These are phyloP conservation scores for Rhytidhysteron rufulum DNA, from an alignment of 2,329 filamentous ascomycete genomes.

Conservation along the genomic window DNA sequence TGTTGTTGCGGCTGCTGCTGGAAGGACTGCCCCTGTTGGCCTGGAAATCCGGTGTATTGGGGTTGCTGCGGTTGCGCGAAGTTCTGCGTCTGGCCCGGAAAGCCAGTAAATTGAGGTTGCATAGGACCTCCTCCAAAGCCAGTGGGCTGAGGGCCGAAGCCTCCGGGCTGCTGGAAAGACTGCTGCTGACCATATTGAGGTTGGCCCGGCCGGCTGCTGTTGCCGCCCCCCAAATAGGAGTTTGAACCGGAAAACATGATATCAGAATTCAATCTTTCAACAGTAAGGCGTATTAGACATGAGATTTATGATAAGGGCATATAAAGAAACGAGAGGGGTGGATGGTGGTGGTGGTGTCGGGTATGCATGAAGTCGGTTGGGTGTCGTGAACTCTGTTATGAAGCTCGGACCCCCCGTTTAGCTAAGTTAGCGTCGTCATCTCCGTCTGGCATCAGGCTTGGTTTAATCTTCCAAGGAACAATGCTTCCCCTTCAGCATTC, in stretches of 20 bases:
- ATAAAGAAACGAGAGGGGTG: not conserved
- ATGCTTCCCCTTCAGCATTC: too few species aligned
- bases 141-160: conserved; percentile 51
- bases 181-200: conserved; percentile 46
- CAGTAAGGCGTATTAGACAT: too few species aligned
- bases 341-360: not conserved
- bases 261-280: conserved; percentile 10
- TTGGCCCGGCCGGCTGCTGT: conserved; percentile 66
- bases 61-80: conserved; percentile 27
- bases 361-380: not conserved
- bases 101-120: conserved; percentile 65
- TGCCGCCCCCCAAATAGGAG: conserved; percentile 76
- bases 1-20: conserved; percentile 42
- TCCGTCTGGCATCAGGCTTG: not conserved
- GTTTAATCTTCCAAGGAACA: not conserved
- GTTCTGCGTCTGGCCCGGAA: conserved; percentile 42
- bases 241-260: conserved; percentile 88
- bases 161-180: conserved; percentile 54
- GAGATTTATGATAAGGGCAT: too few species aligned
- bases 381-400: conserved; percentile 14
- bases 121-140: conserved; percentile 51
- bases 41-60: conserved; percentile 48
- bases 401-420: not conserved
- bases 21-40: conserved; percentile 35
- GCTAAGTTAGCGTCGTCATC: not conserved